phyloP scores from a whole-genome alignment of 1,284 basidiomycete species.

The Pterula multifida region DNA sequence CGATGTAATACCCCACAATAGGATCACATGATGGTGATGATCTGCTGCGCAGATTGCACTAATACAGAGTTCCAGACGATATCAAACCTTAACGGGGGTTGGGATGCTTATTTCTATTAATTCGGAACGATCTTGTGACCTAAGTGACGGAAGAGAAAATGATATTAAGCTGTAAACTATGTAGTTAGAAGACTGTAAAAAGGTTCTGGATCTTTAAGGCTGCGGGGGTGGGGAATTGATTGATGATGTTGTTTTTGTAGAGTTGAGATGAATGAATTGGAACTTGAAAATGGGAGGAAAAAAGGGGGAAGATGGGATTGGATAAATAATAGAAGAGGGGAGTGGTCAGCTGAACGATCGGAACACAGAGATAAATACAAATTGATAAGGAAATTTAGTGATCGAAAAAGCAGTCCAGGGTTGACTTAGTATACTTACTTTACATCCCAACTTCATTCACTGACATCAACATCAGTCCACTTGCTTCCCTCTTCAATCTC shows the following conservation, averaged over 20 bases:
- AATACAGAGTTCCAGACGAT: not conserved
- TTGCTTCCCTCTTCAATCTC: not conserved
- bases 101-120: not conserved
- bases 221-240: too few relatives aligned
- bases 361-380: not conserved
- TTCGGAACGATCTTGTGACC: not conserved
- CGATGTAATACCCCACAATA: too few relatives aligned
- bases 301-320: not conserved
- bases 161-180: too few relatives aligned
- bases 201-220: too few relatives aligned
- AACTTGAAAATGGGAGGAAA: not conserved
- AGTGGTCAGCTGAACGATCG: not conserved
- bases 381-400: not conserved
- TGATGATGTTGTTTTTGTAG: too few relatives aligned
- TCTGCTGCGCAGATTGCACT: not conserved
- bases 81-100: not conserved
- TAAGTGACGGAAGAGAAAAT: not conserved
- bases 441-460: not conserved
- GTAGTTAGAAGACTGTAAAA: too few relatives aligned
- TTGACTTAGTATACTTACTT: not conserved
- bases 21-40: not conserved
- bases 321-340: not conserved
- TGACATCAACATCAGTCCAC: too few relatives aligned
- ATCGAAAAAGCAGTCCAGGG: not conserved
- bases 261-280: not conserved